Evolutionary conservation across 2,329 filamentous ascomycete species (phyloP), one percentile per base, ranked within the genome.

Genomic region (Pseudogymnoascus sp.): DNA sequence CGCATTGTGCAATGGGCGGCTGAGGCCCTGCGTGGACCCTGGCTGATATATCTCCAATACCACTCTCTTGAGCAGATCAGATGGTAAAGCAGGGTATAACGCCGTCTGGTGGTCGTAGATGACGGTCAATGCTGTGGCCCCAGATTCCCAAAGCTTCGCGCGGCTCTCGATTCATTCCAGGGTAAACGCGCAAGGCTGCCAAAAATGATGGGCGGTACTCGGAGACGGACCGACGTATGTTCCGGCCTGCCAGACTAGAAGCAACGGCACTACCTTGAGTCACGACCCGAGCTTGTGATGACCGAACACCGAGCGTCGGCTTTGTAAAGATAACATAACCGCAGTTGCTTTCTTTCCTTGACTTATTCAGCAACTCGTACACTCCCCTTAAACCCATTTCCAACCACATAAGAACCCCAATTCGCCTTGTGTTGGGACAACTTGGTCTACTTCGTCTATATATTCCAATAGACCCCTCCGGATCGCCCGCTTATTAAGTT

Each of bases 271-370:
- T 55, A 55, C 49, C 21, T 55, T 55, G 49, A 55, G 8, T 55
- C 49, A 55, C 28, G 28, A 55, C 28, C 49, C 49, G 49, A 55
- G 49, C 49, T 55, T 55, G 49, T 55, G 49, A 55, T 55, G 28
- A 55, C 49, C 49, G 49, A 55, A 55, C 49, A 33, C 49, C 49
- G 49, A 55, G 49, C 28, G 49, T 33, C 49, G 49, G 49, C 49
- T 55, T 55, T 55, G 49, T 55, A 55, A 55, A 55, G 49, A 55
- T 55, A 55, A 55, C 49, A 55, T 55, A 55, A 33, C 49, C 49
- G 49, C 49, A 18, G 5, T 55, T 55, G 28, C 49, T 55, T 55
- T 55, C 49, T 14, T 21, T 35, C 28, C 49, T 55, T 35, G 49
- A 55, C 49, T 55, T 35, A 55, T 55, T 55, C 28, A 55, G 49